A percentile compares a stretch with the other conserved stretches of the same genome.
Conservation (phyloP, 495 filamentous ascomycete genomes). For the Acidomyces sp. region DNA sequence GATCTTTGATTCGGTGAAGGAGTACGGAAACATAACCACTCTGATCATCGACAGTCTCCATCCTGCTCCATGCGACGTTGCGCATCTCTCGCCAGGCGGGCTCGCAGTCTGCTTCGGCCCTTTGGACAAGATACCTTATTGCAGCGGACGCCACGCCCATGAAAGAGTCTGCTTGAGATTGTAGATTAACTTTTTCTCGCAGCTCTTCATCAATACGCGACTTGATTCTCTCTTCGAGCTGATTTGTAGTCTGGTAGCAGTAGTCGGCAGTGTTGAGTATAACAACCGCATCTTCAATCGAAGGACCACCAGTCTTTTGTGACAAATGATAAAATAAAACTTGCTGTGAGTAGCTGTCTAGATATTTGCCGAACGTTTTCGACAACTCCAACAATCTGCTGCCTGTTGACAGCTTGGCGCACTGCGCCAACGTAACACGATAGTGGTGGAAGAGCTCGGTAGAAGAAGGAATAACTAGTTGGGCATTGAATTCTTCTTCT, state of each 20-base stretch:
- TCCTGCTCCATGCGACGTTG: slow-evolving; percentile 86
- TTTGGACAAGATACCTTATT: slow-evolving; percentile 68
- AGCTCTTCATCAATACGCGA: slow-evolving; percentile 69
- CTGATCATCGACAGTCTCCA: slow-evolving; percentile 91
- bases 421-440: slow-evolving; percentile 78
- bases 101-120: slow-evolving; percentile 70
- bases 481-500: slow-evolving; percentile 85
- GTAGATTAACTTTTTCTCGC: slow-evolving; percentile 64
- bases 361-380: slow-evolving; percentile 75
- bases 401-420: slow-evolving; percentile 87
- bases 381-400: slow-evolving; percentile 74
- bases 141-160: slow-evolving; percentile 87
- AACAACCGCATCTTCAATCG: slow-evolving; percentile 63
- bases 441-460: slow-evolving; percentile 97
- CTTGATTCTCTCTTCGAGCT: slow-evolving; percentile 90
- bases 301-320: slow-evolving; percentile 40
- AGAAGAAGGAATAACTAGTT: slow-evolving; percentile 82
- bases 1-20: slow-evolving; percentile 53
- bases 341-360: slow-evolving; percentile 91
- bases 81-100: slow-evolving; percentile 93
- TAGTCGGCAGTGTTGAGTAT: slow-evolving; percentile 96
- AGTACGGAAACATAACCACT: slow-evolving; percentile 82
- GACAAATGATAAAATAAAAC: slow-evolving; percentile 72
- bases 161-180: slow-evolving; percentile 86
- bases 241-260: slow-evolving; percentile 83